Percentiles rank a stretch among this genome's conserved stretches.
These are phyloP conservation scores for Esteya vermicola DNA, from an alignment of 2,329 filamentous ascomycete genomes.

Conservation along the genomic window DNA sequence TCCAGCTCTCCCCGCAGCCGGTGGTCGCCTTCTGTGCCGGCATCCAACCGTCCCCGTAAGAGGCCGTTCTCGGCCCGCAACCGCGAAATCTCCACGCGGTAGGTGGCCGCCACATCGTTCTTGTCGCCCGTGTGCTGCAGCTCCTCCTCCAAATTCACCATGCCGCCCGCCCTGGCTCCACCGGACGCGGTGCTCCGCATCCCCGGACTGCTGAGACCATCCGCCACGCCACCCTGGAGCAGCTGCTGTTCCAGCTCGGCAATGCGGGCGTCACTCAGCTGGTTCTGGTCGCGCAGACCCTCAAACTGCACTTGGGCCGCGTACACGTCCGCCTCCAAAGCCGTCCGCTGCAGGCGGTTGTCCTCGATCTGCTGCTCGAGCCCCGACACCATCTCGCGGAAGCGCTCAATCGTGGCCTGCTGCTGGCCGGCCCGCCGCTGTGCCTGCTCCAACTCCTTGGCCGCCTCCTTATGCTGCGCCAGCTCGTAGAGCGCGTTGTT, in stretches of 20 bases:
- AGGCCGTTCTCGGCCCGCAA: slow-evolving; percentile 48
- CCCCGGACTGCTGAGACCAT: background rate
- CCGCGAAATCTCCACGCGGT: slow-evolving; percentile 39
- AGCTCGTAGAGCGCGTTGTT: slow-evolving; percentile 39
- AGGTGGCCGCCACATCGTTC: slow-evolving; percentile 21
- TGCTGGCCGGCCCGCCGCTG: slow-evolving; percentile 16
- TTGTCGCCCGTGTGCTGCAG: slow-evolving; percentile 33
- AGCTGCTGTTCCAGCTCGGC: slow-evolving; percentile 45
- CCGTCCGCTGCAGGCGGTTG: slow-evolving; percentile 24
- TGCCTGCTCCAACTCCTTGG: slow-evolving; percentile 20
- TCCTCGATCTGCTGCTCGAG: slow-evolving; percentile 23
- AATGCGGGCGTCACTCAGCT: slow-evolving; percentile 37
- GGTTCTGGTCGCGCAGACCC: slow-evolving; percentile 25
- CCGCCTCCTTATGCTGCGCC: slow-evolving; percentile 35
- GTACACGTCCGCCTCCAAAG: slow-evolving; percentile 30
- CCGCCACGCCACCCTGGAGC: slow-evolving; percentile 22
- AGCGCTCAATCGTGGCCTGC: slow-evolving; percentile 13
- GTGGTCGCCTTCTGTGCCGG: slow-evolving; percentile 37
- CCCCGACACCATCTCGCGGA: slow-evolving; percentile 14
- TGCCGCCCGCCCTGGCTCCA: slow-evolving; percentile 10
- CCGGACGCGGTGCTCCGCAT: slow-evolving; percentile 10
- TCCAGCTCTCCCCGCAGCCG: slow-evolving; percentile 42
- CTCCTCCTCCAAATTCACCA: slow-evolving; percentile 43
- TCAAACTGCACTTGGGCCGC: slow-evolving; percentile 24
- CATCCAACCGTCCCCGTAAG: slow-evolving; percentile 38